Evolutionary conservation across 345 rosid genomes (phyloP), one percentile per base, ranked within the genome.

Genomic region (Citrus unshiu): DNA sequence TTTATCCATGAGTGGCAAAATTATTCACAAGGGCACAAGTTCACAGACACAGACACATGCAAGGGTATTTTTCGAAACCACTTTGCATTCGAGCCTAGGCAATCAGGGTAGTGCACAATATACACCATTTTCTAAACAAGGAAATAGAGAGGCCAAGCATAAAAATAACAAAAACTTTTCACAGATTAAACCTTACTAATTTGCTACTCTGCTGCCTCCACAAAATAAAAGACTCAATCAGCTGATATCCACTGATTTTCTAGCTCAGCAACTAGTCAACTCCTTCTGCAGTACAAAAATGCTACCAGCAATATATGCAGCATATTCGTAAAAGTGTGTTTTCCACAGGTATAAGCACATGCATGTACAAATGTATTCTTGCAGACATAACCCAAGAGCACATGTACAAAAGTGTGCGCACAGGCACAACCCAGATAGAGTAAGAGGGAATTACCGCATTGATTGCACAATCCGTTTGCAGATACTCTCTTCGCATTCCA

Each of bases 401-500:
- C 34, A 61, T 25, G 32, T 25, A 13, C 30, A 61, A 13, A 61
- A 24, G 63, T 59, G 34, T 22, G 32, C 13, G 29, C 19, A 34
- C 40, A n/a, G 30, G 63, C 30, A 60, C 70, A 60, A 16, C 56
- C 74, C 43, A 74, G 68, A 72, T 76, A 67, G 75, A 81, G 70
- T 46, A 46, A 51, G 63, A 77, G 78, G 76, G 22, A 67, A 60
- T 70, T 91, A 95, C 99, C 49, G 74, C 85, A 87, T 93, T 93
- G 90, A 91, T 88, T 9, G 99, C 93, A 58, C 98, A 95, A 83
- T 95, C 98, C 66, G 94, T 90, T 85, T 93, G 98, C 57, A 95
- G 80, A 82, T 92, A 92, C 80, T 95, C 99, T 84, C 98, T 88
- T 57, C 90, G 85, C 88, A 84, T 84, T 81, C 98, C 98, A 84